Percentiles rank a stretch among this genome's conserved stretches.
These are phyloP conservation scores for Penicillium freii DNA, from an alignment of 2,329 filamentous ascomycete genomes.

Conservation along the genomic window DNA sequence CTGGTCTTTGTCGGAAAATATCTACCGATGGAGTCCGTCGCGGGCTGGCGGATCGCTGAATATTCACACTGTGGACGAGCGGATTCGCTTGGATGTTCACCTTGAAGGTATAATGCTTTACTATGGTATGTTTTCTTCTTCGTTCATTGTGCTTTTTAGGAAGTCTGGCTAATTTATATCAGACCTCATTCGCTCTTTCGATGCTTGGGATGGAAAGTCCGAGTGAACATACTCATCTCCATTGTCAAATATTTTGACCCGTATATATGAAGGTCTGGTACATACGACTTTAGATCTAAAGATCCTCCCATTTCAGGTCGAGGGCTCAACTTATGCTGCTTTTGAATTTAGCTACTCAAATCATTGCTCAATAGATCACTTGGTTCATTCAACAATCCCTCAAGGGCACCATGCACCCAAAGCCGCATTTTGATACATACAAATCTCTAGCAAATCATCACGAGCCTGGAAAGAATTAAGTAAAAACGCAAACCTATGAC, in stretches of 20 bases:
- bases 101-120: conserved; percentile 45
- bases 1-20: conserved; percentile 53
- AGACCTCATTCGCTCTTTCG: conserved; percentile 37
- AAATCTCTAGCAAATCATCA: background rate
- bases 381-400: background rate
- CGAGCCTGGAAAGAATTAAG: no score
- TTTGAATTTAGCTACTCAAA: background rate
- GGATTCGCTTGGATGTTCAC: conserved; percentile 44
- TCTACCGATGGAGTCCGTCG: conserved; percentile 53
- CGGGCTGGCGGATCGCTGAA: conserved; percentile 46
- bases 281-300: background rate
- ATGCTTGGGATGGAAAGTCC: conserved; percentile 25
- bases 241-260: background rate
- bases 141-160: background rate
- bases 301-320: background rate
- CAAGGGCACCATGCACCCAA: background rate
- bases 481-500: background rate
- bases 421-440: background rate
- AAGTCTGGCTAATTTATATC: conserved; percentile 1
- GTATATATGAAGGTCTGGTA: background rate
- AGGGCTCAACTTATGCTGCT: background rate
- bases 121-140: conserved; percentile 34
- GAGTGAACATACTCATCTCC: conserved; percentile 1
- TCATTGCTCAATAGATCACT: background rate
- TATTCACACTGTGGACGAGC: conserved; percentile 54